phyloP scores from a whole-genome alignment of 768 basidiomycete species.

The Termitomyces sp. region DNA sequence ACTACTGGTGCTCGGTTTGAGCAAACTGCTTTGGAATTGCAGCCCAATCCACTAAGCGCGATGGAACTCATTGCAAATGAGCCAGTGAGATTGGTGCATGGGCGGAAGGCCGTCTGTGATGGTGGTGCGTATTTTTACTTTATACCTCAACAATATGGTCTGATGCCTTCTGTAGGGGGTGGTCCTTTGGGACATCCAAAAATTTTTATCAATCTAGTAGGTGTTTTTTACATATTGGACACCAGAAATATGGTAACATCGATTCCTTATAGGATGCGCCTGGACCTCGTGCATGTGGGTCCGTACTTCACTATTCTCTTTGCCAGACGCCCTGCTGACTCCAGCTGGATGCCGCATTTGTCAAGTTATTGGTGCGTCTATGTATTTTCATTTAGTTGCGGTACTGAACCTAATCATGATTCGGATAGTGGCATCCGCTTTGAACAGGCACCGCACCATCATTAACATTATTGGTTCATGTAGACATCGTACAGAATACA shows the following conservation, averaged over 20 bases:
- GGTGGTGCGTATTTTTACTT: constrained; percentile 64
- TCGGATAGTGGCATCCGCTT: constrained; percentile 79
- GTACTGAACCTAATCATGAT: constrained; percentile 7
- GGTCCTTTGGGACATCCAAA: constrained; percentile 96
- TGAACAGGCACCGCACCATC: constrained; percentile 80
- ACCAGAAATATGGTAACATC: not conserved
- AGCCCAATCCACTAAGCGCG: constrained; percentile 87
- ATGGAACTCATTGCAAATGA: constrained; percentile 88
- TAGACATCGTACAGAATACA: not conserved
- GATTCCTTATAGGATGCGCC: constrained; percentile 67
- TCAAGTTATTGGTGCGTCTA: constrained; percentile 39
- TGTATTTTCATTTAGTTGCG: not conserved
- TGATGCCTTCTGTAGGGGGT: constrained; percentile 53
- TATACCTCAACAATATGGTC: too few relatives aligned
- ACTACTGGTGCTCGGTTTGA: constrained; percentile 81
- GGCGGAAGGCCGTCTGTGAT: constrained; percentile 88
- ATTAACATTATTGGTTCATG: constrained; percentile 32
- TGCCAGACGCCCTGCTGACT: constrained; percentile 8
- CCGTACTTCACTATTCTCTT: constrained; percentile 30
- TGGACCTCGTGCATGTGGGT: constrained; percentile 88
- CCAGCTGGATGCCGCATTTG: constrained; percentile 12
- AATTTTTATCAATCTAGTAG: constrained; percentile 91
- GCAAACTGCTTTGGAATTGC: constrained; percentile 83
- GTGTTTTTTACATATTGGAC: constrained; percentile 22
- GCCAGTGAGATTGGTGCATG: constrained; percentile 78